Conservation (phyloP, 176 grass and related monocot genomes). For the Carex myosuroides region DNA sequence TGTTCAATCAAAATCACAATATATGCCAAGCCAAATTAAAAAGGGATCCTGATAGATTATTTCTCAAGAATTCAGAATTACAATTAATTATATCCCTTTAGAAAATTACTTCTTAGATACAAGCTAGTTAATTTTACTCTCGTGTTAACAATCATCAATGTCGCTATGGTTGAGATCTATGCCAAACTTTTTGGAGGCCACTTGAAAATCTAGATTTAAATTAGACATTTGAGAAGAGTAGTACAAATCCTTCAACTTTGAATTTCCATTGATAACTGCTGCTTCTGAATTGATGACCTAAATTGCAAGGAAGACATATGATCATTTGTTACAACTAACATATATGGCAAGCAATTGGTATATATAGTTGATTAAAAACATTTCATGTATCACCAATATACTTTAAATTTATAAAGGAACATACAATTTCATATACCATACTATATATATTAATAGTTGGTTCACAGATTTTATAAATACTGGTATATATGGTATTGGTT, state of each 20-base stretch:
- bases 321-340: not conserved
- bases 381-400: not conserved
- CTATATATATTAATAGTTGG: not conserved
- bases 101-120: not conserved
- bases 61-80: not conserved
- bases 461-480: not conserved
- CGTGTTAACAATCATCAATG: not conserved
- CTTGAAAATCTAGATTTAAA: slow-evolving; percentile 18
- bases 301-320: not conserved
- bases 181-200: not conserved
- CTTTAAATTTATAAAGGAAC: not conserved
- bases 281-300: slow-evolving; percentile 18
- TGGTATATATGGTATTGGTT: not conserved
- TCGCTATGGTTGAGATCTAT: slow-evolving; percentile 14
- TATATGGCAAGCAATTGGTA: not conserved
- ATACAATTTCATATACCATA: too few relatives aligned
- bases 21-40: not conserved
- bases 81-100: not conserved
- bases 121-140: not conserved
- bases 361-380: not conserved
- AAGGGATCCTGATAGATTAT: not conserved
- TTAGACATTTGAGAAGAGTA: not conserved
- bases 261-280: not conserved
- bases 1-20: not conserved
- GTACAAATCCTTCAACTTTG: slow-evolving; percentile 1